A percentile compares a stretch with the other conserved stretches of the same genome.
phyloP scores from a whole-genome alignment of 2,329 filamentous ascomycete genomes.

The Diaporthe amygdali region DNA sequence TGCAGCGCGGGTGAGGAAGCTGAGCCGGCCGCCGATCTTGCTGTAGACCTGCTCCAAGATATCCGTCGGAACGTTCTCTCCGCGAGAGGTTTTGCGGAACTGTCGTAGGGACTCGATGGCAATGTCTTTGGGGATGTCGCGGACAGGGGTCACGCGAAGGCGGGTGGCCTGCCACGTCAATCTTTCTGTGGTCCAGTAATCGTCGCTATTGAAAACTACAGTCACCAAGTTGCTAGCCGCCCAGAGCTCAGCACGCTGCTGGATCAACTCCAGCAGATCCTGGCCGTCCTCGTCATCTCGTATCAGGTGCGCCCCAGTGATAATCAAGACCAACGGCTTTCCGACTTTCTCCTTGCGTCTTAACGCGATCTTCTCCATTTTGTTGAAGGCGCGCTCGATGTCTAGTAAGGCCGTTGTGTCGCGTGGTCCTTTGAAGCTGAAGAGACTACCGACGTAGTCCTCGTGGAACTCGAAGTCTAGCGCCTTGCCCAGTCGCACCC shows the following conservation, averaged over 20 bases:
- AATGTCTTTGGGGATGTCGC: slow-evolving; percentile 79
- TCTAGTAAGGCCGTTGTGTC: slow-evolving; percentile 88
- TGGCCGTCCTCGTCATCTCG: slow-evolving; percentile 90
- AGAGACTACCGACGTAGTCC: slow-evolving; percentile 96
- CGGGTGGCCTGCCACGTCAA: slow-evolving; percentile 90
- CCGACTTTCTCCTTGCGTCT: slow-evolving; percentile 65
- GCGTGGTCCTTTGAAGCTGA: slow-evolving; percentile 89
- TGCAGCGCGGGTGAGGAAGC: slow-evolving; percentile 89
- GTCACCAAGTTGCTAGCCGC: slow-evolving; percentile 90
- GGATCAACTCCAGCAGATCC: slow-evolving; percentile 92
- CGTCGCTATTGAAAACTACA: slow-evolving; percentile 92
- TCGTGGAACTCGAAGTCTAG: slow-evolving; percentile 97
- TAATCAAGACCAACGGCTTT: slow-evolving; percentile 84
- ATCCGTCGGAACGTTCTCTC: slow-evolving; percentile 60
- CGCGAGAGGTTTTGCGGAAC: slow-evolving; percentile 81
- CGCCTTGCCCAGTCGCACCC: slow-evolving; percentile 88
- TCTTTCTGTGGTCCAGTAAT: slow-evolving; percentile 98
- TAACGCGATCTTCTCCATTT: slow-evolving; percentile 93
- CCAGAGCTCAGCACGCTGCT: slow-evolving; percentile 96
- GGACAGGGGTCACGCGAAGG: slow-evolving; percentile 90
- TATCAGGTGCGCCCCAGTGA: slow-evolving; percentile 96
- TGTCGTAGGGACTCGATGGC: slow-evolving; percentile 78
- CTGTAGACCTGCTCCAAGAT: slow-evolving; percentile 82
- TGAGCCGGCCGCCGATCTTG: slow-evolving; percentile 84
- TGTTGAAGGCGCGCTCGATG: slow-evolving; percentile 96